Evolutionary conservation across 805 yeast species (phyloP).

Genomic region (Metschnikowia bowlesiae): DNA sequence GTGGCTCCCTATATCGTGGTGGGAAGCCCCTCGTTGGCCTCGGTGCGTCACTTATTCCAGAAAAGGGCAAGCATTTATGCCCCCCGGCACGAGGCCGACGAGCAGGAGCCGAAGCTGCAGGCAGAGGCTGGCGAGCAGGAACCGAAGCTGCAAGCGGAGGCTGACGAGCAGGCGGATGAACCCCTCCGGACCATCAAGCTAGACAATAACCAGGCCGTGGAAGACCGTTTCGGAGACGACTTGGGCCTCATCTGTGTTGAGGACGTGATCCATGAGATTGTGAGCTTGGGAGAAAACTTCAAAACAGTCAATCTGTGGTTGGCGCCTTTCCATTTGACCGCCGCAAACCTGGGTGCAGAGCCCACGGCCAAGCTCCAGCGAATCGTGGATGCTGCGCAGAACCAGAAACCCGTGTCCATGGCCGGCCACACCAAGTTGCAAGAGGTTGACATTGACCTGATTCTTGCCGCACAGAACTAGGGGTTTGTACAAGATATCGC

Average conservation of each 20-base stretch:
- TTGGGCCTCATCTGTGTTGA: conserved; percentile 74
- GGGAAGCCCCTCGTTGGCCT: conserved; percentile 69
- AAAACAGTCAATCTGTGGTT: conserved; percentile 57
- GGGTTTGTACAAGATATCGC: not conserved
- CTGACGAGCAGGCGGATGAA: conserved; percentile 25
- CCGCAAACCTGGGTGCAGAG: conserved; percentile 71
- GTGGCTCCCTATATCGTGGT: conserved; percentile 69
- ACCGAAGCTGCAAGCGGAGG: conserved; percentile 11
- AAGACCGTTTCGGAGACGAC: conserved; percentile 56
- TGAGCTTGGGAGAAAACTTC: conserved; percentile 60
- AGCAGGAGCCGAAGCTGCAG: not conserved
- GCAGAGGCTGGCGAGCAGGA: conserved; percentile 22
- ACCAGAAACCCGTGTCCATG: conserved; percentile 48
- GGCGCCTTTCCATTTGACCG: conserved; percentile 63
- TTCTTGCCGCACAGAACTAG: conserved; percentile 61
- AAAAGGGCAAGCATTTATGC: conserved; percentile 60
- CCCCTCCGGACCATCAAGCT: conserved; percentile 38
- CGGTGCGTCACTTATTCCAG: conserved; percentile 69
- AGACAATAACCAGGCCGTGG: conserved; percentile 72
- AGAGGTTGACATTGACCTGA: conserved; percentile 69
- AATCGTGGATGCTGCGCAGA: conserved; percentile 50
- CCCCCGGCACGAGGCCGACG: not conserved
- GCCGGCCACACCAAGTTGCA: conserved; percentile 61
- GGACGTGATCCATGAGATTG: conserved; percentile 71
- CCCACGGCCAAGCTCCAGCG: conserved; percentile 67